Evolutionary conservation across 345 rosid species (phyloP).

Genomic region (Lepidium sativum): DNA sequence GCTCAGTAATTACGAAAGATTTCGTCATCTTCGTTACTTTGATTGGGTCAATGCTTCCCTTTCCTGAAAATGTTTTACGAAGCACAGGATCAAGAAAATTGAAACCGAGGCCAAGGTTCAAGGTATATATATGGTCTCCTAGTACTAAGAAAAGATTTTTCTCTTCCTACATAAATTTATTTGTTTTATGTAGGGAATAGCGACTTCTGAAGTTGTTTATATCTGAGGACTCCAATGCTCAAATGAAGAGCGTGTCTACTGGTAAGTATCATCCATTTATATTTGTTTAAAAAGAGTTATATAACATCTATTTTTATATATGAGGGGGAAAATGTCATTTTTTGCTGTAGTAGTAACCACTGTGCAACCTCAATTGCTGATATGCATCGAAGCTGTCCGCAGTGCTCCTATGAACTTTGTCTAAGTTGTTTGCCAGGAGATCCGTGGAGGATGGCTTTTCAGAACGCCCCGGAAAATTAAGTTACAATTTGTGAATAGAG

Average conservation of each 20-base stretch:
- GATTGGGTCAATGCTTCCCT: slow-evolving; percentile 52
- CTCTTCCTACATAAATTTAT: not conserved
- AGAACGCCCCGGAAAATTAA: slow-evolving; percentile 35
- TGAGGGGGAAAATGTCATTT: not conserved
- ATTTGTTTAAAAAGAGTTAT: not conserved
- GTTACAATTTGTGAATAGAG: slow-evolving; percentile 38
- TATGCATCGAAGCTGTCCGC: slow-evolving; percentile 76
- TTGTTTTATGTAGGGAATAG: slow-evolving; percentile 23
- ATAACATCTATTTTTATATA: not conserved
- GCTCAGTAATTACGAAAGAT: slow-evolving; percentile 38
- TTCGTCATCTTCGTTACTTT: slow-evolving; percentile 45
- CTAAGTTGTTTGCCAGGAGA: slow-evolving; percentile 77
- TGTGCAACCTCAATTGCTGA: slow-evolving; percentile 94
- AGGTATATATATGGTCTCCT: slow-evolving; percentile 33
- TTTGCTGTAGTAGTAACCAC: slow-evolving; percentile 57
- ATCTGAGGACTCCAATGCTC: slow-evolving; percentile 38
- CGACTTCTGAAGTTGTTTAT: slow-evolving; percentile 31
- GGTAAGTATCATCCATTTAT: slow-evolving; percentile 36
- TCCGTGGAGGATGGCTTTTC: slow-evolving; percentile 44
- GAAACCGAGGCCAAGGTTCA: slow-evolving; percentile 48
- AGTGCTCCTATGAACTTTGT: slow-evolving; percentile 74
- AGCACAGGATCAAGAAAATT: slow-evolving; percentile 51
- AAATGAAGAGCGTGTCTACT: slow-evolving; percentile 72
- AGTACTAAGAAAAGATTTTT: not conserved
- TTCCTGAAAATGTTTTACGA: slow-evolving; percentile 41